Evolutionary conservation across 345 rosid genomes (phyloP).

Genomic region (Brassica incana): DNA sequence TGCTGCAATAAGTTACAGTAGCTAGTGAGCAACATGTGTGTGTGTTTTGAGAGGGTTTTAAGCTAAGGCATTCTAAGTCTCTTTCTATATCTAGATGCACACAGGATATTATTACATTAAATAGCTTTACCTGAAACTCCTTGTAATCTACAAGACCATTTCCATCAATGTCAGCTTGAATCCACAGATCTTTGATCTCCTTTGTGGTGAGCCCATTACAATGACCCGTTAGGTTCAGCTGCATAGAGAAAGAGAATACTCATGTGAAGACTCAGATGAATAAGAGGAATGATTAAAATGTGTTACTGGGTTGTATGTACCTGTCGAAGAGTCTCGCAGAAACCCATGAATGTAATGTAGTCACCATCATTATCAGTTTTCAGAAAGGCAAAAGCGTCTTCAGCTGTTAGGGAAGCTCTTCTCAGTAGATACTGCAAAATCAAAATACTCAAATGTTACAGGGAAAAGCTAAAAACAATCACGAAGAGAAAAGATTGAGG

Average conservation of each 20-base stretch:
- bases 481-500: not conserved
- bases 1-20: slow-evolving; percentile 50
- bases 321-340: slow-evolving; percentile 85
- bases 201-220: slow-evolving; percentile 66
- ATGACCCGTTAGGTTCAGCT: slow-evolving; percentile 80
- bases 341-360: slow-evolving; percentile 62
- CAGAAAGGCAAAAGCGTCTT: slow-evolving; percentile 73
- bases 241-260: slow-evolving; percentile 28
- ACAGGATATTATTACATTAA: not conserved
- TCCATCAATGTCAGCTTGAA: slow-evolving; percentile 79
- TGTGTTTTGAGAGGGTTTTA: not conserved
- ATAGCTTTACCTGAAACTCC: slow-evolving; percentile 65
- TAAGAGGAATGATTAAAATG: not conserved
- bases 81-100: not conserved
- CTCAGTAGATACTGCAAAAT: slow-evolving; percentile 61
- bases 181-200: slow-evolving; percentile 80
- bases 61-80: not conserved
- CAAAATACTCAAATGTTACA: slow-evolving; percentile 28
- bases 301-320: slow-evolving; percentile 35
- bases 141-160: slow-evolving; percentile 67
- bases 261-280: not conserved
- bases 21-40: not conserved
- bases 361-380: slow-evolving; percentile 61
- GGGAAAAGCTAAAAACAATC: slow-evolving; percentile 5
- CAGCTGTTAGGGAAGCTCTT: slow-evolving; percentile 68